Base-by-base conservation (phyloP, 179 eudicot genomes). In the Actinidia polygama region DNA sequence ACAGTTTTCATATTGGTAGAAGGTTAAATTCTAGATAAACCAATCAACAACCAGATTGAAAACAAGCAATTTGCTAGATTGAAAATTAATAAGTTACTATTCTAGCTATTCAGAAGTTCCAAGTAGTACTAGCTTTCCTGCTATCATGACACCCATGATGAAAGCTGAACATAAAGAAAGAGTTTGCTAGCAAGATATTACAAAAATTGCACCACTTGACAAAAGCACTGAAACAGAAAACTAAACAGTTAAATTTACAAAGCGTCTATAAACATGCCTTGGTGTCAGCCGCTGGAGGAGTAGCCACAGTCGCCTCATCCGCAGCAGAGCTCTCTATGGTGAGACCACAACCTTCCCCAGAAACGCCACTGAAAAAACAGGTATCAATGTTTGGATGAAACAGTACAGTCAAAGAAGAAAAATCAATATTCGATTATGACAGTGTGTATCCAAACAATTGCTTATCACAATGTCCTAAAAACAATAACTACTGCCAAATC, bases 341-440 rank as follows among this genome's bases (percentile, higher is more conserved):
- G 40, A 96, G 96, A 81, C 97, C 97, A 78, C 87, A 82, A 63
- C 98, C 97, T 80, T 96, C 95, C 16, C 85, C 97, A 77, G 96
- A 89, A 62, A 96, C 94, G 19, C 98, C 97, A 86, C 99, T 94
- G 80, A 54, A 80, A 53, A 24, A 63, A 26, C 24, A 53, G 66
- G 58, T 36, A 59, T 40, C 57, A 3, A 79, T 5, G 24, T 36
- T 50, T 12, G 4, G 50, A 24, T 64, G 11, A 78, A 62, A 15
- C 19, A 49, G 49, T 50, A 59, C 5, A 26, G 9, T 7, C 30
- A 9, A 79, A 10, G 30, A 50, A 50, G 15, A 1, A 64, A 18
- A 47, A 19, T 6, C 36, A 73, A 9, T 24, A 19, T 4, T 12
- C 61, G 10, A 14, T 30, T 24, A 68, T n/a, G 57, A 10, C 16